Evolutionary conservation across 192 early-diverging fungal genomes (phyloP).

Genomic region (Backusella luteola): DNA sequence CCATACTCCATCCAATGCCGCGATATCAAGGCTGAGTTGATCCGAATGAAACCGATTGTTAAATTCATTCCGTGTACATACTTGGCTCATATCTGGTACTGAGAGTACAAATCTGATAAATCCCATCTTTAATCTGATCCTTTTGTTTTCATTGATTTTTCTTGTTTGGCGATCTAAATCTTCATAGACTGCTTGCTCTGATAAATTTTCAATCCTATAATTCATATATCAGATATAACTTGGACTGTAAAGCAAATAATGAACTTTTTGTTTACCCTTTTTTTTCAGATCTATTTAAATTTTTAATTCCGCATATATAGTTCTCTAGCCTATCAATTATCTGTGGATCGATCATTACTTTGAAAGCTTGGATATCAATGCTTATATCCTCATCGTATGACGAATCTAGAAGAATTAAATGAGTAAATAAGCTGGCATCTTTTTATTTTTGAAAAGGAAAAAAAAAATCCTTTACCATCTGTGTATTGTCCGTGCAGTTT

Average conservation of each 20-base stretch:
- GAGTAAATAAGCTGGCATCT: not conserved
- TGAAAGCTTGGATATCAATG: constrained; percentile 46
- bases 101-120: constrained; percentile 29
- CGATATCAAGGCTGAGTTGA: constrained; percentile 27
- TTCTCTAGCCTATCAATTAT: constrained; percentile 46
- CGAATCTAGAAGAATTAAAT: not conserved
- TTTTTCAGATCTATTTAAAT: not conserved
- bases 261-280: not conserved
- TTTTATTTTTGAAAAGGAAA: not conserved
- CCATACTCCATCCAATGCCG: constrained; percentile 15
- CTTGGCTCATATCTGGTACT: constrained; percentile 34
- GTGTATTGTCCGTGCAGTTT: not conserved
- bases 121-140: constrained; percentile 5
- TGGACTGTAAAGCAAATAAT: not conserved
- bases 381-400: constrained; percentile 34
- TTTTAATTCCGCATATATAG: constrained; percentile 31
- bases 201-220: not conserved
- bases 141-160: not conserved
- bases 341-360: constrained; percentile 42
- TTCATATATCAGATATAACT: not conserved
- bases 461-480: not conserved
- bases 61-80: constrained; percentile 22
- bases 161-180: not conserved
- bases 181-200: not conserved
- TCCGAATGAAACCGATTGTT: constrained; percentile 21